Evolutionary conservation across 768 basidiomycete species (phyloP).

Genomic region (Lactarius quietus): DNA sequence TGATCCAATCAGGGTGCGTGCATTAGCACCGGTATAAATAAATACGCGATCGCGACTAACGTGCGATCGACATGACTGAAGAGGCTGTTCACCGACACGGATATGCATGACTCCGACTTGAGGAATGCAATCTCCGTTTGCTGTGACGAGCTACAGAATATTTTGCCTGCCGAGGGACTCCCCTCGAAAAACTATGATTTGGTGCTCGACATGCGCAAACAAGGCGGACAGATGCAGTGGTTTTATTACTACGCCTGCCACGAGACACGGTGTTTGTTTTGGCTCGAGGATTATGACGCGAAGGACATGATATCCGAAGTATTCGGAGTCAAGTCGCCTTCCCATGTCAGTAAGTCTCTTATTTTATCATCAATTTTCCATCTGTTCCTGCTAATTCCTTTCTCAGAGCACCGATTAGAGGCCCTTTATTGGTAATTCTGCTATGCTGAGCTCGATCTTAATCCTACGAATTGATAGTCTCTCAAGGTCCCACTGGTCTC

Average conservation of each 20-base stretch:
- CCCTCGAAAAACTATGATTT: neutral
- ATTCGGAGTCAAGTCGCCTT: neutral
- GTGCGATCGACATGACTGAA: slow-evolving; percentile 23
- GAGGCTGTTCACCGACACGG: slow-evolving; percentile 51
- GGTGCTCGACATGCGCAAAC: slow-evolving; percentile 27
- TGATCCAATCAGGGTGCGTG: slow-evolving; percentile 15
- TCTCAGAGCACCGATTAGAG: slow-evolving; percentile 6
- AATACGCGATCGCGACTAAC: neutral
- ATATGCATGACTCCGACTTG: slow-evolving; percentile 41
- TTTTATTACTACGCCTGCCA: slow-evolving; percentile 33
- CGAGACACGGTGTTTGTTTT: slow-evolving; percentile 34
- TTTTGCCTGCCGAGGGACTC: slow-evolving; percentile 19
- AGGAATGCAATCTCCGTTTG: slow-evolving; percentile 35
- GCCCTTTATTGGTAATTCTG: slow-evolving; percentile 27
- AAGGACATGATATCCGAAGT: slow-evolving; percentile 29
- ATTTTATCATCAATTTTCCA: too few species aligned
- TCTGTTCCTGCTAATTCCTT: neutral
- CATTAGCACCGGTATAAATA: neutral
- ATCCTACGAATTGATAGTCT: slow-evolving; percentile 10
- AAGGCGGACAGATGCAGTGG: slow-evolving; percentile 32
- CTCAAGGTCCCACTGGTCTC: neutral
- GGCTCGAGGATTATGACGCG: slow-evolving; percentile 43
- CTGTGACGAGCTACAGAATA: neutral
- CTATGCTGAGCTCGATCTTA: neutral
- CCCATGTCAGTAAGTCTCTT: neutral